Evolutionary conservation across 75 land plant species (phyloP).

Genomic region (Sequoiadendron giganteum): DNA sequence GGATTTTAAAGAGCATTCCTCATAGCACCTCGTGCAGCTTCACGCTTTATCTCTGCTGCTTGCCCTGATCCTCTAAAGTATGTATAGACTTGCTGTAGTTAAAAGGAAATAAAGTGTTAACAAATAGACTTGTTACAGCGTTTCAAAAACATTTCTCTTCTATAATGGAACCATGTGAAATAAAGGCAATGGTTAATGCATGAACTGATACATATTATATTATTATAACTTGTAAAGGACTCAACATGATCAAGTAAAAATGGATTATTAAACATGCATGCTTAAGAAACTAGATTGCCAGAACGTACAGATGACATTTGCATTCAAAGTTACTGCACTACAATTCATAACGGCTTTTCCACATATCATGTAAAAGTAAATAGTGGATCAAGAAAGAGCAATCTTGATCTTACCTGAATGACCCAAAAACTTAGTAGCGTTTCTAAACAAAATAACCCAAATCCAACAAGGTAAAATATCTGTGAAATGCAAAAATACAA

Average conservation of each 20-base stretch:
- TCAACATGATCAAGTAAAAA: neutral
- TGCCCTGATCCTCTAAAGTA: slow-evolving; percentile 83
- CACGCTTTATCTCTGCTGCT: slow-evolving; percentile 71
- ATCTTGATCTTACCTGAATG: slow-evolving; percentile 52
- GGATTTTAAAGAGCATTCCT: slow-evolving; percentile 27
- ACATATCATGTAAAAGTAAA: neutral
- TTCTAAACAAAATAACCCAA: slow-evolving; percentile 68
- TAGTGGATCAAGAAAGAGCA: neutral
- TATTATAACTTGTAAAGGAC: neutral
- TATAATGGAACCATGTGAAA: neutral
- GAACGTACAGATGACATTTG: neutral
- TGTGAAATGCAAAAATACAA: slow-evolving; percentile 25
- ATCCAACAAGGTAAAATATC: slow-evolving; percentile 79
- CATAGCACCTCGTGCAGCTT: slow-evolving; percentile 57
- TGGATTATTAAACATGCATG: neutral
- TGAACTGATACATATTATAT: neutral
- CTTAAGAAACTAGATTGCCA: neutral
- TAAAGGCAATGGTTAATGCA: neutral
- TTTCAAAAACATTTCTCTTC: neutral
- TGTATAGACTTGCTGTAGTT: slow-evolving; percentile 77
- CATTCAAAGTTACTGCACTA: neutral
- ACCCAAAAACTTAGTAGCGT: slow-evolving; percentile 77
- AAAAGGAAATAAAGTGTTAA: neutral
- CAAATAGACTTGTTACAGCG: neutral
- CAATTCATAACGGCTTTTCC: neutral